phyloP scores from a whole-genome alignment of 306 rosid species.

The Fagus crenata region DNA sequence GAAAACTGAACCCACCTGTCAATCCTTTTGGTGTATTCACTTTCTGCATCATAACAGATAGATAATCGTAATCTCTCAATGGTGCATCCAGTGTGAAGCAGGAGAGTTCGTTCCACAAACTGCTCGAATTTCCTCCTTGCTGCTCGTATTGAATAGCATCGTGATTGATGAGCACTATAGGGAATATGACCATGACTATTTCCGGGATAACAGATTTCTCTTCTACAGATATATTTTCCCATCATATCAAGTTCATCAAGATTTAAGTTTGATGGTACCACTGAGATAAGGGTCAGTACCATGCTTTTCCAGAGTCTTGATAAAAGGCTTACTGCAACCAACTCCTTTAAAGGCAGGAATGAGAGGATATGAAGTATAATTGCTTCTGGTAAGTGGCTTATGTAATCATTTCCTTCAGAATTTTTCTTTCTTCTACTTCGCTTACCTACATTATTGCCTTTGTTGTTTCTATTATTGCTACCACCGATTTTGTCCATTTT shows the following conservation, averaged over 20 bases:
- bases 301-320: slow-evolving; percentile 22
- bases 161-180: not conserved
- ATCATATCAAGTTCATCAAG: slow-evolving; percentile 13
- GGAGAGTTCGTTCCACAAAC: slow-evolving; percentile 15
- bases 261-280: slow-evolving; percentile 3
- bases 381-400: slow-evolving; percentile 18
- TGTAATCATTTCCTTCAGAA: slow-evolving; percentile 13
- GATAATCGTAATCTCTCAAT: slow-evolving; percentile 2
- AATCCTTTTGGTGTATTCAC: not conserved
- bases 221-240: not conserved
- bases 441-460: not conserved
- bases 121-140: slow-evolving; percentile 9
- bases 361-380: slow-evolving; percentile 19
- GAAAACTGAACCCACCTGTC: slow-evolving; percentile 17
- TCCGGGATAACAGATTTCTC: not conserved
- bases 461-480: not conserved
- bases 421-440: not conserved
- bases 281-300: slow-evolving; percentile 9
- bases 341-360: slow-evolving; percentile 13
- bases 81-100: slow-evolving; percentile 23
- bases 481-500: slow-evolving; percentile 5
- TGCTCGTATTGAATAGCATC: not conserved
- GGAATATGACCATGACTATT: not conserved
- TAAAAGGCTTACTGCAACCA: slow-evolving; percentile 15
- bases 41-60: slow-evolving; percentile 12